Evolutionary conservation across 176 grass and related monocot species (phyloP).

Genomic region (Hsuehochloa calcarea): DNA sequence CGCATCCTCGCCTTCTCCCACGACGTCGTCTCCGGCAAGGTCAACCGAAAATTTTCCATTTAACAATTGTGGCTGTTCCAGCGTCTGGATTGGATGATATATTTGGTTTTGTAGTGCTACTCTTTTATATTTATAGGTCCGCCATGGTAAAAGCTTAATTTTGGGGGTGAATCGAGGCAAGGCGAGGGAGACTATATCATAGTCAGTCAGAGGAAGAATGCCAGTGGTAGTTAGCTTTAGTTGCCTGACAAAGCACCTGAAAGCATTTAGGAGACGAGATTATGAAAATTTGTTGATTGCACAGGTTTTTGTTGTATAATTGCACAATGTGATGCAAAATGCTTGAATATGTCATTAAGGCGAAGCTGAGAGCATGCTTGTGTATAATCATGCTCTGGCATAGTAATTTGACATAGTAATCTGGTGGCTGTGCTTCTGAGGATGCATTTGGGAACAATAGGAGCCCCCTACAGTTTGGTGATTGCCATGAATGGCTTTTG

Average conservation of each 20-base stretch:
- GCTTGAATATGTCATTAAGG: neutral
- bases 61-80: neutral
- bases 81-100: neutral
- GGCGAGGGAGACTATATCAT: neutral
- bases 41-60: neutral
- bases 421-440: neutral
- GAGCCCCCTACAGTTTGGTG: neutral
- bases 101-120: neutral
- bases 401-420: slow-evolving; percentile 6
- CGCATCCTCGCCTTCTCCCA: slow-evolving; percentile 74
- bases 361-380: slow-evolving; percentile 2
- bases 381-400: neutral
- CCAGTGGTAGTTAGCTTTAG: neutral
- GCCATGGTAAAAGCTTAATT: neutral
- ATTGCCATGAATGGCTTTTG: neutral
- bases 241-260: neutral
- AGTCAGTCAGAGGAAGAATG: neutral
- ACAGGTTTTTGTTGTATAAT: neutral
- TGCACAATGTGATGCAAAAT: neutral
- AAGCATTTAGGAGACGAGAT: neutral
- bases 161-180: neutral
- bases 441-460: neutral
- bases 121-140: neutral
- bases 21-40: slow-evolving; percentile 79
- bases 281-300: neutral